phyloP scores from a whole-genome alignment of 257 asterid genomes.

The Solanum peruvianum region DNA sequence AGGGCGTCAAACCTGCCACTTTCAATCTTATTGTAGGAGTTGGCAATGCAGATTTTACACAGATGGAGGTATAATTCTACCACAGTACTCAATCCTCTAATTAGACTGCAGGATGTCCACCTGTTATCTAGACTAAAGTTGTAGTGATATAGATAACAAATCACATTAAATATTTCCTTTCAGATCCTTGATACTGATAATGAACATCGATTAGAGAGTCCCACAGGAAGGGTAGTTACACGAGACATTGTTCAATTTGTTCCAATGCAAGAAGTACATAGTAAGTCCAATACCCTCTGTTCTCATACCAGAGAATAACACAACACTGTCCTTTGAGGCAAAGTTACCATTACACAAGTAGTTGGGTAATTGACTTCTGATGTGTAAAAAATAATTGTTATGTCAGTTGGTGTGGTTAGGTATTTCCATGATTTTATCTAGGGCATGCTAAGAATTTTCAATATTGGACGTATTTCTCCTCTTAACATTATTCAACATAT shows the following conservation, averaged over 20 bases:
- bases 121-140: neutral
- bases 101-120: neutral
- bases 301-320: neutral
- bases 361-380: neutral
- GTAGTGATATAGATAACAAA: neutral
- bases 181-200: neutral
- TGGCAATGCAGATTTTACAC: neutral
- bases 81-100: neutral
- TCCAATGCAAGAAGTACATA: neutral
- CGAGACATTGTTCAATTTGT: neutral
- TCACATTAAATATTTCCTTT: neutral
- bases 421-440: neutral
- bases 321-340: neutral
- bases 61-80: neutral
- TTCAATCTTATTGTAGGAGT: neutral
- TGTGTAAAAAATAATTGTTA: neutral
- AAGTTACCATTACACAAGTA: neutral
- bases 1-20: neutral
- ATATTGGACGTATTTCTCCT: neutral
- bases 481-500: neutral
- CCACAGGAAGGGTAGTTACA: neutral
- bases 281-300: neutral
- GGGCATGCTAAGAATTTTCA: neutral
- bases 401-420: neutral
- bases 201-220: neutral